These are phyloP conservation scores for Hypericum androsaemum DNA, from an alignment of 345 rosid species.

Conservation along the genomic window DNA sequence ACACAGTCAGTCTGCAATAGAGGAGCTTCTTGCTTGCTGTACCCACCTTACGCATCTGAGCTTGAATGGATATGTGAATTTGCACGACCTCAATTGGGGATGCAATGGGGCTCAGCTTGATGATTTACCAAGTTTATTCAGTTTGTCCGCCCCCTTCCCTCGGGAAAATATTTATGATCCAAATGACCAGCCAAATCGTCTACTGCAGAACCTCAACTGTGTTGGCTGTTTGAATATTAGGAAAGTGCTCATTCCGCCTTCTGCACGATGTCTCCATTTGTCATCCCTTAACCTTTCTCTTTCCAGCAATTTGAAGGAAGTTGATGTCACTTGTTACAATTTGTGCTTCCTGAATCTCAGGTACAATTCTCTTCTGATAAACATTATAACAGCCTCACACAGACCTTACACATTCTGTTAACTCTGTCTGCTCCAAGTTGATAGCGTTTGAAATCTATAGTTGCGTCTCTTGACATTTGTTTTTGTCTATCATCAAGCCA, in stretches of 20 bases:
- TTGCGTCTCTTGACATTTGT: slow-evolving; percentile 5
- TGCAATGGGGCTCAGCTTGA: slow-evolving; percentile 33
- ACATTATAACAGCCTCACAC: not conserved
- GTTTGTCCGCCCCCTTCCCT: slow-evolving; percentile 18
- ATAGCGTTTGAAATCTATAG: not conserved
- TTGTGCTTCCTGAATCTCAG: slow-evolving; percentile 71
- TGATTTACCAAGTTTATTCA: slow-evolving; percentile 23
- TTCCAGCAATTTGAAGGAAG: slow-evolving; percentile 83
- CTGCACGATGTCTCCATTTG: slow-evolving; percentile 64
- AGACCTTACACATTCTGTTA: not conserved
- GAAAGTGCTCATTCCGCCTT: slow-evolving; percentile 70
- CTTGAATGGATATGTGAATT: slow-evolving; percentile 84
- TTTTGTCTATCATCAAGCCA: slow-evolving; percentile 37
- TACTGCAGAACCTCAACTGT: slow-evolving; percentile 84
- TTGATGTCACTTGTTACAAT: slow-evolving; percentile 61
- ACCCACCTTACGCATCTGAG: slow-evolving; percentile 87
- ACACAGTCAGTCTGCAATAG: slow-evolving; percentile 82
- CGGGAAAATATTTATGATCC: slow-evolving; percentile 23
- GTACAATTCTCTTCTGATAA: slow-evolving; percentile 22
- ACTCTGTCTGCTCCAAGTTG: not conserved
- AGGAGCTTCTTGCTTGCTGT: slow-evolving; percentile 88
- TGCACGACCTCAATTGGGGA: slow-evolving; percentile 96
- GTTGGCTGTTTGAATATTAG: slow-evolving; percentile 90
- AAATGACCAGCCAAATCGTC: slow-evolving; percentile 45
- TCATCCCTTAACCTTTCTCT: slow-evolving; percentile 77